phyloP scores from a whole-genome alignment of 2,329 filamentous ascomycete genomes.

The Colletotrichum somersetense region DNA sequence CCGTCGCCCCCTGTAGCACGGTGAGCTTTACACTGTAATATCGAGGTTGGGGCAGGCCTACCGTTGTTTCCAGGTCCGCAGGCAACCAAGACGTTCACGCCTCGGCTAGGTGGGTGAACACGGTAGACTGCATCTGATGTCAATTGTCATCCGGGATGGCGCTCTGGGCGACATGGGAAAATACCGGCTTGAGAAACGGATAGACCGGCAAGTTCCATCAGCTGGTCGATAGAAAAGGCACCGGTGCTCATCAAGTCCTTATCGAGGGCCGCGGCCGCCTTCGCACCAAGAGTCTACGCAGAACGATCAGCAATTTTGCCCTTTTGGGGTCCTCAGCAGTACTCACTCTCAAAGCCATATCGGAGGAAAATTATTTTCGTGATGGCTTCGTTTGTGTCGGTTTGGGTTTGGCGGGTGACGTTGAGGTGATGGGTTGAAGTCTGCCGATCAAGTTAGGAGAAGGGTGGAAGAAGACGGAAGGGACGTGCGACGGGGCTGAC shows the following conservation, averaged over 20 bases:
- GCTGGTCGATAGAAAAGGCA: conserved; percentile 93
- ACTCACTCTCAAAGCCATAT: conserved; percentile 43
- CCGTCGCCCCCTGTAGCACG: conserved; percentile 82
- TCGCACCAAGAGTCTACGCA: conserved; percentile 82
- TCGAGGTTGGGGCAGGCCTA: conserved; percentile 47
- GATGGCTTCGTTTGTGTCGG: background rate
- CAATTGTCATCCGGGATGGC: background rate
- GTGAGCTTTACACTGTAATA: conserved; percentile 22
- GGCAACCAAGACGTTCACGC: conserved; percentile 83
- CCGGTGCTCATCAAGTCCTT: conserved; percentile 91
- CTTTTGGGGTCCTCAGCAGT: conserved; percentile 42
- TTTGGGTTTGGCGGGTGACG: conserved; percentile 6
- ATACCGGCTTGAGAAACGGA: conserved; percentile 90
- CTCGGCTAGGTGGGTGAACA: conserved; percentile 80
- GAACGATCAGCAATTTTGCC: background rate
- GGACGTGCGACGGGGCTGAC: conserved; percentile 42
- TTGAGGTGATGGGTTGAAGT: conserved; percentile 21
- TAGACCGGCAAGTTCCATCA: conserved; percentile 96
- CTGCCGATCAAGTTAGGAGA: background rate
- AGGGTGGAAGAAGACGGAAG: conserved; percentile 22
- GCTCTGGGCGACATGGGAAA: background rate
- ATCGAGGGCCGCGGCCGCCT: conserved; percentile 89
- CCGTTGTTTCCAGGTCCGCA: conserved; percentile 87
- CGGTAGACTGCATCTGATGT: conserved; percentile 74
- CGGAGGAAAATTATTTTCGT: background rate